A percentile compares a stretch with the other conserved stretches of the same genome.
Conservation (phyloP, 2,329 filamentous ascomycete species). For the Hortaea sp. region DNA sequence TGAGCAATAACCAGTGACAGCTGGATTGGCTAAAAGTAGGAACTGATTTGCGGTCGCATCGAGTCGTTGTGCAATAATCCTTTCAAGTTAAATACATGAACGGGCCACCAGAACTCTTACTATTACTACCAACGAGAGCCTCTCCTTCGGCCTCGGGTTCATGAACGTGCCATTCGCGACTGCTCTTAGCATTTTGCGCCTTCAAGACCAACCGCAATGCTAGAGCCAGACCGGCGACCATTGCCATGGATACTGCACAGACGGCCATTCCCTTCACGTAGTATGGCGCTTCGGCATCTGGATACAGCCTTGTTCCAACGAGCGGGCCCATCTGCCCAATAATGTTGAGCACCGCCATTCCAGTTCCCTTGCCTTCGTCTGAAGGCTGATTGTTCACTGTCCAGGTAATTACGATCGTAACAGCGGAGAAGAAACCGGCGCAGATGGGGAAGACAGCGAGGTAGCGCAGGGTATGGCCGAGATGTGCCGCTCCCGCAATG, state of each 20-base stretch:
- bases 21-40: too few species aligned
- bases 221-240: constrained; percentile 34
- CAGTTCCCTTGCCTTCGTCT: constrained; percentile 59
- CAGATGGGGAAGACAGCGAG: constrained; percentile 68
- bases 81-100: constrained; percentile 3
- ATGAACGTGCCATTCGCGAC: constrained; percentile 2
- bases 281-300: constrained; percentile 38
- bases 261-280: constrained; percentile 41
- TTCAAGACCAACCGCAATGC: constrained; percentile 32
- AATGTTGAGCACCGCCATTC: constrained; percentile 70
- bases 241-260: constrained; percentile 41
- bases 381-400: constrained; percentile 73
- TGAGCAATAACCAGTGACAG: too few species aligned
- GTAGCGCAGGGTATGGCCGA: constrained; percentile 46
- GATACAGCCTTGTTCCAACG: constrained; percentile 46
- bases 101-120: not conserved
- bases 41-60: too few species aligned
- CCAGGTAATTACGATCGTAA: constrained; percentile 81
- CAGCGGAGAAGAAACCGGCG: constrained; percentile 71
- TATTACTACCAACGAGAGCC: constrained; percentile 6
- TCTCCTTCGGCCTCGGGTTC: constrained; percentile 7
- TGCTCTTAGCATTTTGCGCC: constrained; percentile 22
- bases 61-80: too few species aligned
- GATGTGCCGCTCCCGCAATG: constrained; percentile 30
- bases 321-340: constrained; percentile 71